Evolutionary conservation across 768 basidiomycete genomes (phyloP).

Genomic region (Jaapia argillacea): DNA sequence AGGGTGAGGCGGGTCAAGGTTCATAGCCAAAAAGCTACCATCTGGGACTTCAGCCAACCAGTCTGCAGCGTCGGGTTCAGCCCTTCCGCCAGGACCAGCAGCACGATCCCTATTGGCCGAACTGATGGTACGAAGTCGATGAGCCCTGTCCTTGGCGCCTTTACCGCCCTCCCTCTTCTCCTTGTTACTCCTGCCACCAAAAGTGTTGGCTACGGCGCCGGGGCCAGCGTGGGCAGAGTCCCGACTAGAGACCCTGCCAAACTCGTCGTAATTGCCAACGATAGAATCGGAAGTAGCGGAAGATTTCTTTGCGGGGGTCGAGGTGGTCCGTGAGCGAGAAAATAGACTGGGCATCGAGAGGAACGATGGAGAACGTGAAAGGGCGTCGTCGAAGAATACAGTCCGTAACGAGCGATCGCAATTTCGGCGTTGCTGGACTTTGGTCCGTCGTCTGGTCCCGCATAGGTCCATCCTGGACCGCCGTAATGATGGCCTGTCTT

Average conservation of each 20-base stretch:
- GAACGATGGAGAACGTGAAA: background rate
- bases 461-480: too few species aligned
- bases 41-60: slow-evolving; percentile 14
- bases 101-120: slow-evolving; percentile 22
- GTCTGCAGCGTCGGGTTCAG: slow-evolving; percentile 13
- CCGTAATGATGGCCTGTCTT: too few species aligned
- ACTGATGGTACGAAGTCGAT: slow-evolving; percentile 27
- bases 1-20: slow-evolving; percentile 19
- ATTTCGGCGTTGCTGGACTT: too few species aligned
- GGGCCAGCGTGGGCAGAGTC: slow-evolving; percentile 9
- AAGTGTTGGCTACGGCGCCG: slow-evolving; percentile 1
- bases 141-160: slow-evolving; percentile 26
- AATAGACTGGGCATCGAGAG: slow-evolving; percentile 63
- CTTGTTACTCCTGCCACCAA: slow-evolving; percentile 29
- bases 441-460: too few species aligned
- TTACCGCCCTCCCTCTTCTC: slow-evolving; percentile 37
- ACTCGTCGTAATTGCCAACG: slow-evolving; percentile 41
- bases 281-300: slow-evolving; percentile 10
- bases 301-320: slow-evolving; percentile 32
- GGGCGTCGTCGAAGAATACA: background rate
- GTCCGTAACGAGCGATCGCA: background rate
- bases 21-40: slow-evolving; percentile 23
- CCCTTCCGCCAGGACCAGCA: slow-evolving; percentile 25
- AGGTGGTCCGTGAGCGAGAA: slow-evolving; percentile 57
- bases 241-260: slow-evolving; percentile 47